phyloP scores from a whole-genome alignment of 495 filamentous ascomycete species.

The Xylaria acuta region DNA sequence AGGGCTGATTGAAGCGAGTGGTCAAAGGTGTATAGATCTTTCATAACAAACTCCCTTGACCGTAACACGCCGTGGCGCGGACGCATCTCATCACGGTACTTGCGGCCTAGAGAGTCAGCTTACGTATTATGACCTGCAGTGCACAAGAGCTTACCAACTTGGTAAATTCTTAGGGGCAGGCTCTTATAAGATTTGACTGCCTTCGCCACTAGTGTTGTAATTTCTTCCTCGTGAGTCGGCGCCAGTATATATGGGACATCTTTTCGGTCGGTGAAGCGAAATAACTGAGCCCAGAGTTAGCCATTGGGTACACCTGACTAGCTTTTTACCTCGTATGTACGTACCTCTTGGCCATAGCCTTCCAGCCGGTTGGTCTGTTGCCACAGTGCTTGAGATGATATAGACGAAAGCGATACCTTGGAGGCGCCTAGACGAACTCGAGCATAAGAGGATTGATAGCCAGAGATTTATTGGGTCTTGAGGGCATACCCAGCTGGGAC shows the following conservation, averaged over 20 bases:
- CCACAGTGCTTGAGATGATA: slow-evolving; percentile 89
- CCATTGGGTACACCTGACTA: background rate
- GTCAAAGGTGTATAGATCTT: slow-evolving; percentile 98
- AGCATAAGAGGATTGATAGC: slow-evolving; percentile 5
- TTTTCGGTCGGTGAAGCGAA: slow-evolving; percentile 81
- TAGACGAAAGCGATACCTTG: slow-evolving; percentile 84
- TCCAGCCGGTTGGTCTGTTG: slow-evolving; percentile 56
- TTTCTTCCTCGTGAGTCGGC: slow-evolving; percentile 96
- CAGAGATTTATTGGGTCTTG: background rate
- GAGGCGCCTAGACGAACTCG: slow-evolving; percentile 68
- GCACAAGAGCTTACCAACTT: slow-evolving; percentile 69
- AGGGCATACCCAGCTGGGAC: slow-evolving; percentile 68
- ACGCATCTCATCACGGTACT: slow-evolving; percentile 91
- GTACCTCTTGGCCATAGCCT: slow-evolving; percentile 70
- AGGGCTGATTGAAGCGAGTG: slow-evolving; percentile 66
- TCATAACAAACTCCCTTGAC: slow-evolving; percentile 96
- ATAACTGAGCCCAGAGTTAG: slow-evolving; percentile 61
- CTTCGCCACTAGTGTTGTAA: slow-evolving; percentile 77
- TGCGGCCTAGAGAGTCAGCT: slow-evolving; percentile 66
- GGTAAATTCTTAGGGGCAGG: slow-evolving; percentile 86
- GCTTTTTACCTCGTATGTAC: slow-evolving; percentile 1
- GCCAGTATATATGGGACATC: slow-evolving; percentile 77
- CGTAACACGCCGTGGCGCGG: slow-evolving; percentile 88
- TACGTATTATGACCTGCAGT: background rate
- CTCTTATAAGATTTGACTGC: slow-evolving; percentile 85